phyloP scores from a whole-genome alignment of 1,284 basidiomycete genomes.

The Hymenochaete sp. region DNA sequence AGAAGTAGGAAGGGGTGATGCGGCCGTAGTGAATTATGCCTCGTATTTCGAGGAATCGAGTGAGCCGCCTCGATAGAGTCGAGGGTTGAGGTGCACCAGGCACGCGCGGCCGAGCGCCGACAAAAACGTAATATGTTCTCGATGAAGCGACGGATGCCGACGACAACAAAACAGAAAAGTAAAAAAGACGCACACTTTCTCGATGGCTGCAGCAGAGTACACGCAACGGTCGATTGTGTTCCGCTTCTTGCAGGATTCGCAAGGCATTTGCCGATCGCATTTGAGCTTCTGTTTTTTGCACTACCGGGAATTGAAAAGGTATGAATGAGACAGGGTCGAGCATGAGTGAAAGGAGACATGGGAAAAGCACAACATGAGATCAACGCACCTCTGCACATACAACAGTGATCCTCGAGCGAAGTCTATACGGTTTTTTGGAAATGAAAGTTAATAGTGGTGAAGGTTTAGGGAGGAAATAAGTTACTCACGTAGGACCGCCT shows the following conservation, averaged over 20 bases:
- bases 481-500: no score
- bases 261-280: slow-evolving; percentile 68
- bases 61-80: no score
- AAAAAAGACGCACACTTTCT: slow-evolving; percentile 57
- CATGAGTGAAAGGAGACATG: neutral
- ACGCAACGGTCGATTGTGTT: slow-evolving; percentile 63
- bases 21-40: neutral
- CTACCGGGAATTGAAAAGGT: slow-evolving; percentile 28
- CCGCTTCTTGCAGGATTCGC: slow-evolving; percentile 67
- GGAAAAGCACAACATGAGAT: neutral
- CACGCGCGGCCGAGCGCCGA: neutral
- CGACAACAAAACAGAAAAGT: neutral
- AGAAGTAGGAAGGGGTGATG: neutral
- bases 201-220: slow-evolving; percentile 70
- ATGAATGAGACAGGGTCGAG: neutral
- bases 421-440: slow-evolving; percentile 23
- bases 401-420: slow-evolving; percentile 70
- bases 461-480: no score
- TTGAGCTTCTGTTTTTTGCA: slow-evolving; percentile 78
- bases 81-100: no score
- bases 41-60: neutral
- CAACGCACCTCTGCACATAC: slow-evolving; percentile 68
- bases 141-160: no score
- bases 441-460: neutral
- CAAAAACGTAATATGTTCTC: no score